These are phyloP conservation scores for Blastocystis sp. DNA, from an alignment of 352 stramenopile genomes.

Conservation along the genomic window DNA sequence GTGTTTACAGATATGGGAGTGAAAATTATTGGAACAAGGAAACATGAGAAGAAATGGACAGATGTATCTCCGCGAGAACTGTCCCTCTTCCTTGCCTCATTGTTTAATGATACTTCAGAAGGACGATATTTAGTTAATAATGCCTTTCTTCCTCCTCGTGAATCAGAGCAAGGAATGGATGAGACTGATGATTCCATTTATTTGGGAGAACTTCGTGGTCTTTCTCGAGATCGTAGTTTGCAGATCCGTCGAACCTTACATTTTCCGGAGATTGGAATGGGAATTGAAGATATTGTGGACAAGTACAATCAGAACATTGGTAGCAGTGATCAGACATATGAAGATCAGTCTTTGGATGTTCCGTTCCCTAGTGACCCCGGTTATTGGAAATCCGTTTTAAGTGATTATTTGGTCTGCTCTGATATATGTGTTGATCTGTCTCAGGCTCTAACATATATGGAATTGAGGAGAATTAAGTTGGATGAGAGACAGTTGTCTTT, in stretches of 20 bases:
- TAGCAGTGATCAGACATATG: not conserved
- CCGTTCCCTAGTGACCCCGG: not conserved
- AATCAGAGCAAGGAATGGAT: not conserved
- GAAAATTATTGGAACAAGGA: not conserved
- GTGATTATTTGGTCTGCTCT: not conserved
- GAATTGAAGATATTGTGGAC: not conserved
- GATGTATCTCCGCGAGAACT: not conserved
- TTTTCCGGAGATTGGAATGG: not conserved
- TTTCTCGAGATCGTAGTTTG: not conserved
- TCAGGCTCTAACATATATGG: not conserved
- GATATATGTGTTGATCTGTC: not conserved
- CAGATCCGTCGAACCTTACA: not conserved
- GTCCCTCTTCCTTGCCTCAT: not conserved
- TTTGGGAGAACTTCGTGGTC: not conserved
- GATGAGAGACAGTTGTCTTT: not conserved
- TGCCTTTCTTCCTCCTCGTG: not conserved
- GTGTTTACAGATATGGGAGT: not conserved
- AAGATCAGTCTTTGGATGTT: too few species aligned
- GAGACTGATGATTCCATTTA: not conserved
- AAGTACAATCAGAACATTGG: not conserved
- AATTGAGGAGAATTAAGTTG: not conserved
- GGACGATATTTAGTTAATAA: not conserved
- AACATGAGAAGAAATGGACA: slow-evolving; percentile 4
- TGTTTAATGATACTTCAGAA: not conserved
- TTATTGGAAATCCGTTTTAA: not conserved